phyloP scores from a whole-genome alignment of 2,329 filamentous ascomycete genomes.

The Colletotrichum liriopes region DNA sequence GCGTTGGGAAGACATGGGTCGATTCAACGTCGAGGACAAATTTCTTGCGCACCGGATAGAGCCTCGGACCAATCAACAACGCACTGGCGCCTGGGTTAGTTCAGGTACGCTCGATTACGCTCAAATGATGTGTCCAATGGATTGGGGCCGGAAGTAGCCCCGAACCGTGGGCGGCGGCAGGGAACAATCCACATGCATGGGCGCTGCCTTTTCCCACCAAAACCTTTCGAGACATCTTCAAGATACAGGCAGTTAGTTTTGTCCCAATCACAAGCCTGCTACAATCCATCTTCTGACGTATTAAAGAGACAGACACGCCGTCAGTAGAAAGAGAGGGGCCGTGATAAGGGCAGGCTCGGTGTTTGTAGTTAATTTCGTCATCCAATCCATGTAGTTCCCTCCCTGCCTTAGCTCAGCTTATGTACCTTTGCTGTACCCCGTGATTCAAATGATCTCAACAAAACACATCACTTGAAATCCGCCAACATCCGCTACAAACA shows the following conservation, averaged over 20 bases:
- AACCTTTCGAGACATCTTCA: not conserved
- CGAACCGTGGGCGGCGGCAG: not conserved
- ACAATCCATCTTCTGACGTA: not conserved
- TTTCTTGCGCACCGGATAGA: not conserved
- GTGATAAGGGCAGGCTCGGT: not conserved
- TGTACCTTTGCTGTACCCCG: conserved; percentile 4
- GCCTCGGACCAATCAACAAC: not conserved
- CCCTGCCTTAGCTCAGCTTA: conserved; percentile 1
- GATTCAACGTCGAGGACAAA: not conserved
- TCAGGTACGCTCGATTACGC: not conserved
- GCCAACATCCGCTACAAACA: not conserved
- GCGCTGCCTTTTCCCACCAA: not conserved
- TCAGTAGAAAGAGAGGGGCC: not conserved
- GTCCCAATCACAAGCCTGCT: not conserved
- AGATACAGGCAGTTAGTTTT: not conserved
- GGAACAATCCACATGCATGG: not conserved
- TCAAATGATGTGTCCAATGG: conserved; percentile 2
- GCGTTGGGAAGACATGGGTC: conserved; percentile 16
- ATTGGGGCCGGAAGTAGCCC: not conserved
- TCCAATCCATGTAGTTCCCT: conserved; percentile 6
- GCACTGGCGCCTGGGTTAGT: not conserved
- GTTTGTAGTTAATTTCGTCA: conserved; percentile 10
- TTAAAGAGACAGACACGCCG: not conserved
- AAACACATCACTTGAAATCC: conserved; percentile 12
- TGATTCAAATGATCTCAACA: conserved; percentile 3